phyloP scores from a whole-genome alignment of 1,284 basidiomycete genomes.

The Pseudozyma thailandica region DNA sequence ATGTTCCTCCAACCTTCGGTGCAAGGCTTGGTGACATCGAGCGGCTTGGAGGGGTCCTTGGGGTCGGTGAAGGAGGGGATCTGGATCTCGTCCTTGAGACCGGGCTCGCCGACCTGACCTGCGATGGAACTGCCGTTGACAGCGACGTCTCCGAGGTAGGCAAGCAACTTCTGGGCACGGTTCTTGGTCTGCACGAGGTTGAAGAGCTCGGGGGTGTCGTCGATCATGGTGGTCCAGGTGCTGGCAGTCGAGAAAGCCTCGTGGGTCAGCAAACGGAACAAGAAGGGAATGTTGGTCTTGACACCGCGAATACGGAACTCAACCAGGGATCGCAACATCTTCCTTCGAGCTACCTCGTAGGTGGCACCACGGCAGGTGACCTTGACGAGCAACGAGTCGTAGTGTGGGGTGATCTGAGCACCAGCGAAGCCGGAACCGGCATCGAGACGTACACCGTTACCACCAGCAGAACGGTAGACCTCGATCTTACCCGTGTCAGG shows the following conservation, averaged over 20 bases:
- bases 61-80: slow-evolving; percentile 84
- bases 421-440: slow-evolving; percentile 98
- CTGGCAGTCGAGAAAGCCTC: slow-evolving; percentile 94
- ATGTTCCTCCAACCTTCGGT: slow-evolving; percentile 96
- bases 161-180: slow-evolving; percentile 95
- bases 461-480: slow-evolving; percentile 97
- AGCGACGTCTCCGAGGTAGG: slow-evolving; percentile 95
- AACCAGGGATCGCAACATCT: slow-evolving; percentile 98
- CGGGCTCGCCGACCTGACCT: slow-evolving; percentile 91
- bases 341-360: slow-evolving; percentile 96
- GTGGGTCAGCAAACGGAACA: slow-evolving; percentile 97
- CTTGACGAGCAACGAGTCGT: slow-evolving; percentile 97
- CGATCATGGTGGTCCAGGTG: slow-evolving; percentile 90
- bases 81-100: slow-evolving; percentile 87
- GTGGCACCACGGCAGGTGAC: slow-evolving; percentile 95
- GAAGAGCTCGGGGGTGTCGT: slow-evolving; percentile 98
- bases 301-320: slow-evolving; percentile 99
- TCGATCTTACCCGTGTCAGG: slow-evolving; percentile 99
- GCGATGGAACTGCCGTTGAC: slow-evolving; percentile 99
- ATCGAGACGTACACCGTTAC: slow-evolving; percentile 97
- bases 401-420: slow-evolving; percentile 99
- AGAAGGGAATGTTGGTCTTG: slow-evolving; percentile 96
- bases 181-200: slow-evolving; percentile 97
- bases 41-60: slow-evolving; percentile 77
- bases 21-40: slow-evolving; percentile 86